Conservation (phyloP, 1,284 basidiomycete species). For the Malassezia caprae region DNA sequence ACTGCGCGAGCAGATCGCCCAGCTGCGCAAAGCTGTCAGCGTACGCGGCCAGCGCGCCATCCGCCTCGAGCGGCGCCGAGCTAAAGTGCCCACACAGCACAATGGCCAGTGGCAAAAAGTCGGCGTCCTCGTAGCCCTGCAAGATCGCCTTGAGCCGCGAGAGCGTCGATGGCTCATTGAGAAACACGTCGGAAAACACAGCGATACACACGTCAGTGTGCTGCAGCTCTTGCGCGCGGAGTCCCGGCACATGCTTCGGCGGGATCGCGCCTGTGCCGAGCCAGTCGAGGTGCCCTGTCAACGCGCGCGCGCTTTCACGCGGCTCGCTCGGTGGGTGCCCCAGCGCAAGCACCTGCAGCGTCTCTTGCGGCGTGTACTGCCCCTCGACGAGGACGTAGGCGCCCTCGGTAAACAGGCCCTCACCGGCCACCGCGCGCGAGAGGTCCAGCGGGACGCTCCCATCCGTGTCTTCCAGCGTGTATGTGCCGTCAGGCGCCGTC, state of each 20-base stretch:
- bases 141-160: constrained; percentile 71
- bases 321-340: constrained; percentile 70
- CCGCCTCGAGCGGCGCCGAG: constrained; percentile 60
- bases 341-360: constrained; percentile 77
- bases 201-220: constrained; percentile 62
- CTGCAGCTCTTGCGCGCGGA: constrained; percentile 34
- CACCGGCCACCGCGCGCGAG: constrained; percentile 69
- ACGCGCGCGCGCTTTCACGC: constrained; percentile 24
- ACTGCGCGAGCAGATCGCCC: constrained; percentile 70
- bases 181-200: constrained; percentile 84
- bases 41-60: constrained; percentile 66
- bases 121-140: constrained; percentile 75
- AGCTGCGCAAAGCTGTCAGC: constrained; percentile 74
- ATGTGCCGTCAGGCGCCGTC: constrained; percentile 74
- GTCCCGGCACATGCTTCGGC: constrained; percentile 63
- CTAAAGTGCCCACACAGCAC: constrained; percentile 93
- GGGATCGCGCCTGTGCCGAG: constrained; percentile 83
- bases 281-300: constrained; percentile 72
- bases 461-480: constrained; percentile 88
- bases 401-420: constrained; percentile 93
- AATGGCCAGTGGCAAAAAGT: constrained; percentile 70
- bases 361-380: constrained; percentile 85
- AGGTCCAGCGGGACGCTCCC: constrained; percentile 82
- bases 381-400: constrained; percentile 90
- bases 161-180: constrained; percentile 79